Percentiles rank a stretch among this genome's conserved stretches.
phyloP scores from a whole-genome alignment of 305 asterid genomes.

The Rubia occidens region DNA sequence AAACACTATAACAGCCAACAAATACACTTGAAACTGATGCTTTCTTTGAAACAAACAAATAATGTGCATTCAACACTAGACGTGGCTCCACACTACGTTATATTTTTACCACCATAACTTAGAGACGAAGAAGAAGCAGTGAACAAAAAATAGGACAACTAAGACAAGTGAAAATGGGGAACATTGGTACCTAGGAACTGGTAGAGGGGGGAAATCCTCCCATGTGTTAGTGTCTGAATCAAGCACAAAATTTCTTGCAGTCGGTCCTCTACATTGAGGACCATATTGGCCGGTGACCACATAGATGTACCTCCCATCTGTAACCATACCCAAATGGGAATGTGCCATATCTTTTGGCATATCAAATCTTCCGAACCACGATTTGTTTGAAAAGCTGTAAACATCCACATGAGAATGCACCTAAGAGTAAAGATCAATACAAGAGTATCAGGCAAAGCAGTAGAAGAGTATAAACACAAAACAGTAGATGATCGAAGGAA shows the following conservation, averaged over 20 bases:
- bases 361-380: constrained; percentile 89
- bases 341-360: constrained; percentile 99
- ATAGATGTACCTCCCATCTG: constrained; percentile 87
- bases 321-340: constrained; percentile 95
- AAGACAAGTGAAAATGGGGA: background rate
- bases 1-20: background rate
- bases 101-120: background rate
- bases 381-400: constrained; percentile 74
- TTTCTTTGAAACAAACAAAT: background rate
- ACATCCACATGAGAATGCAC: constrained; percentile 94
- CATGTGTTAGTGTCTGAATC: constrained; percentile 70
- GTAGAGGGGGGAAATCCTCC: constrained; percentile 66
- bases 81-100: background rate
- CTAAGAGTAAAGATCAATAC: constrained; percentile 21
- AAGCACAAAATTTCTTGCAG: constrained; percentile 65
- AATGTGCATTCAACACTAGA: background rate
- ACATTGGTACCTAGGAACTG: constrained; percentile 65
- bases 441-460: background rate
- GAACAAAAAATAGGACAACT: background rate
- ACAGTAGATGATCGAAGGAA: background rate
- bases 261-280: constrained; percentile 96
- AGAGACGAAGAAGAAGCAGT: background rate
- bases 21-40: background rate
- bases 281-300: constrained; percentile 86
- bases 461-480: background rate